Evolutionary conservation across 176 grass and related monocot species (phyloP), one percentile per base, ranked within the genome.

Genomic region (Leersia perrieri): DNA sequence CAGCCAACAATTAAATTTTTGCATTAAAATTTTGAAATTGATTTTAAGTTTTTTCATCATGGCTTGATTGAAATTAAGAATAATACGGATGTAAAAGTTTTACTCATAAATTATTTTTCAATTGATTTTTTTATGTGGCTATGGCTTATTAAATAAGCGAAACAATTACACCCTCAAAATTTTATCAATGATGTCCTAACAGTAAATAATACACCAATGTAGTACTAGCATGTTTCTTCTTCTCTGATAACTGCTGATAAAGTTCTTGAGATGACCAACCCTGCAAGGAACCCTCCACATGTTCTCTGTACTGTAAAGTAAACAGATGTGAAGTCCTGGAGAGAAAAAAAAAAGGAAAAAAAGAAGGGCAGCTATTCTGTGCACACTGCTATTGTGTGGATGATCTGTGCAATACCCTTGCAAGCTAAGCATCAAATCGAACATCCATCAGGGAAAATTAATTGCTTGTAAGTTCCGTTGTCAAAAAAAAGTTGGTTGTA

Each of bases 221-320:
- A n/a, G n/a, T n/a, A n/a, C n/a, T n/a, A 8, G 49, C 51, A 25
- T 47, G n/a, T 71, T 78, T 5, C 22, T 22, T 1, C 55, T 33
- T 28, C 66, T 44, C 20, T 61, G 26, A 2, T n/a, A 2, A 47
- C 11, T 25, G 55, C 57, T 66, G n/a, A 0, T 11, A 33, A 72
- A 64, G 66, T 30, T 72, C 16, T 16, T 55, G 68, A 68, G 33
- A 74, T 86, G 20, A 64, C 76, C 68, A 79, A 41, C 68, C 26
- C 18, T 72, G 57, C 68, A 79, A 86, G 68, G 68, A 6, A 79
- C 25, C 30, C 33, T 25, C 33, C 83, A 73, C 73, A 68, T 73
- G 84, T 30, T 32, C 10, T 72, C 33, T 16, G 7, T 31, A 65
- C 76, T 73, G 76, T 80, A 86, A 86, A 86, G 68, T 51, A 29